Conservation (phyloP, 2,329 filamentous ascomycete genomes). For the Diaporthe batatas region DNA sequence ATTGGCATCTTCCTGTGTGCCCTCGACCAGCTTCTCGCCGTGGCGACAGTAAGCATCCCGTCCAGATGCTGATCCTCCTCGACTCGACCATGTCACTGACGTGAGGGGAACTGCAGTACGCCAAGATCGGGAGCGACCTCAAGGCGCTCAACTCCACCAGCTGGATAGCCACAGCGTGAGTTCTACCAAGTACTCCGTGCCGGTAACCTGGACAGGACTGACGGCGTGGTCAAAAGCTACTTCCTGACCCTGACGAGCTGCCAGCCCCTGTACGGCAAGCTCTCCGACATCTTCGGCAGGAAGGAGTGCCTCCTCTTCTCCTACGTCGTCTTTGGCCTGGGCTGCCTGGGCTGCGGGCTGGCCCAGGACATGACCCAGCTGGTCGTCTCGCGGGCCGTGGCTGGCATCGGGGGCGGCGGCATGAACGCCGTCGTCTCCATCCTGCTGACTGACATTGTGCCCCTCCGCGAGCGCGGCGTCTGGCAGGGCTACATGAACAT, state of each 20-base stretch:
- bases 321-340: slow-evolving; percentile 51
- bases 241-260: slow-evolving; percentile 81
- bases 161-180: slow-evolving; percentile 71
- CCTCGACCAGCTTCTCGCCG: slow-evolving; percentile 81
- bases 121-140: slow-evolving; percentile 81
- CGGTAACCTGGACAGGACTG: background rate
- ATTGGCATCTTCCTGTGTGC: slow-evolving; percentile 73
- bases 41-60: slow-evolving; percentile 62
- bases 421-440: slow-evolving; percentile 79
- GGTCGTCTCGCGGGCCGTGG: slow-evolving; percentile 58
- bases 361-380: slow-evolving; percentile 63
- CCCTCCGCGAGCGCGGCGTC: slow-evolving; percentile 76
- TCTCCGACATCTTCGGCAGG: slow-evolving; percentile 71
- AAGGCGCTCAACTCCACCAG: slow-evolving; percentile 80
- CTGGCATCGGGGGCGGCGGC: slow-evolving; percentile 75
- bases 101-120: slow-evolving; percentile 61
- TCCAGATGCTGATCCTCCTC: background rate
- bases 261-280: slow-evolving; percentile 74
- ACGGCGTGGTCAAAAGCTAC: slow-evolving; percentile 62
- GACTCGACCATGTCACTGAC: background rate
- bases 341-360: slow-evolving; percentile 65
- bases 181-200: background rate
- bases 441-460: slow-evolving; percentile 78
- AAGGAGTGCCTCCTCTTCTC: slow-evolving; percentile 75
- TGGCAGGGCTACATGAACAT: slow-evolving; percentile 83